Evolutionary conservation across 192 early-diverging fungal species (phyloP).

Genomic region (Rhizophagus sp.): DNA sequence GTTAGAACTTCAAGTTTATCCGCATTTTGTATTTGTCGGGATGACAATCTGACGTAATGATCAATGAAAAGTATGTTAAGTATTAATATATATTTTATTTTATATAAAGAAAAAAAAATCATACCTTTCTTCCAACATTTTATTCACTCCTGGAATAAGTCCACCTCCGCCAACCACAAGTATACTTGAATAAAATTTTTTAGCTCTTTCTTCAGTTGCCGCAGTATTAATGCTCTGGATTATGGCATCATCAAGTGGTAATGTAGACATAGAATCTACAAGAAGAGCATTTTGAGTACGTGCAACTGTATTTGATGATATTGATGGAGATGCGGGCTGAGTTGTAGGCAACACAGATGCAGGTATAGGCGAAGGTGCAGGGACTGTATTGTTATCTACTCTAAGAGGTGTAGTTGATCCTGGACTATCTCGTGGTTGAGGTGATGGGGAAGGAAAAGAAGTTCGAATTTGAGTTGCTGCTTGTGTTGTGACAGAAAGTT

Average conservation of each 20-base stretch:
- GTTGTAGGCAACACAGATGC: conserved; percentile 26
- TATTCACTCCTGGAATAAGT: conserved; percentile 65
- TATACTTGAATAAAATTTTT: conserved; percentile 74
- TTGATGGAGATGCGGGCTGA: conserved; percentile 32
- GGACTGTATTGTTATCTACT: not conserved
- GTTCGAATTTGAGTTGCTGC: not conserved
- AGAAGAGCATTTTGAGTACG: not conserved
- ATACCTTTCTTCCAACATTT: conserved; percentile 64
- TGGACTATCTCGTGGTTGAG: conserved; percentile 22
- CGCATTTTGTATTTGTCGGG: conserved; percentile 34
- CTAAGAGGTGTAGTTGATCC: conserved; percentile 2
- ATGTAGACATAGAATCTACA: conserved; percentile 21
- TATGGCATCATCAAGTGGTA: conserved; percentile 66
- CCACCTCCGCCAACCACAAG: conserved; percentile 87
- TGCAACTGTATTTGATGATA: not conserved
- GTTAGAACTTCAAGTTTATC: conserved; percentile 71
- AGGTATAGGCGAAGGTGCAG: conserved; percentile 37
- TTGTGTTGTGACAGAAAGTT: conserved; percentile 8
- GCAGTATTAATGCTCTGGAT: conserved; percentile 66
- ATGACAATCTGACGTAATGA: conserved; percentile 2
- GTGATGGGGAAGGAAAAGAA: conserved; percentile 25
- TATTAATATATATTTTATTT: not conserved
- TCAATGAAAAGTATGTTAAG: not conserved
- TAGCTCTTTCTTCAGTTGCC: conserved; percentile 69
- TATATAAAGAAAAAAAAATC: not conserved